Evolutionary conservation across 1,284 basidiomycete species (phyloP), one percentile per base, ranked within the genome.

Genomic region (Sanghuangporus baumii): DNA sequence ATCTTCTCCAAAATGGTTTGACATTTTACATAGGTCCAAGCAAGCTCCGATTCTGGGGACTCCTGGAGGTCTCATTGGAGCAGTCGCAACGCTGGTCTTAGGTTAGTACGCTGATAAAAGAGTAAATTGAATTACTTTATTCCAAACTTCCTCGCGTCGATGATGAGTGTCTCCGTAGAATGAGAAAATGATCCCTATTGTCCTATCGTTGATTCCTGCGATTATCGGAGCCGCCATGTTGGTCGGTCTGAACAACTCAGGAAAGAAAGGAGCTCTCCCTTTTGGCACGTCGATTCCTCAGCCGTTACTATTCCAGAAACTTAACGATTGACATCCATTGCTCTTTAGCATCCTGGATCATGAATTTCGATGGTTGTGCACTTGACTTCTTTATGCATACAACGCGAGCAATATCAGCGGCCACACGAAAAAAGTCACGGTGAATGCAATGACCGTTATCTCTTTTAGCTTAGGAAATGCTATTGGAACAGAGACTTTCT

Each of bases 61-160:
- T 0, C 87, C 86, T 6, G 79, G 73, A 16, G 87, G 87, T 2
- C 74, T 72, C 1, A 73, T 88, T 52, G 79, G 76, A 3, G 74
- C 83, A 0, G 57, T 74, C 2, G 84, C 75, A 59, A 80, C 82
- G 0, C 67, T 87, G 7, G 69, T 79, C 7, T 83, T 83, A 65
- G 86, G 86, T 5, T 87, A 81, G 80, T 85, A 83, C 68, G 85
- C 86, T 0, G 87, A 88, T 67, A 82, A 76, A 69, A 84, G 80
- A 78, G 84, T 81, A 57, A 41, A 62, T 3, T 31, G 26, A 31
- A 4, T 31, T 5, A 31, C 3, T 4, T 31, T 18, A 7, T 37
- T n/a, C 8, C 26, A 46, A 34, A 26, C 57, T 57, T 38, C 12
- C 14, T 26, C 16, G 31, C 18, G 2, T 26, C 2, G 34, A 52